Conservation (phyloP, 352 stramenopile species). For the Globisporangium polare region DNA sequence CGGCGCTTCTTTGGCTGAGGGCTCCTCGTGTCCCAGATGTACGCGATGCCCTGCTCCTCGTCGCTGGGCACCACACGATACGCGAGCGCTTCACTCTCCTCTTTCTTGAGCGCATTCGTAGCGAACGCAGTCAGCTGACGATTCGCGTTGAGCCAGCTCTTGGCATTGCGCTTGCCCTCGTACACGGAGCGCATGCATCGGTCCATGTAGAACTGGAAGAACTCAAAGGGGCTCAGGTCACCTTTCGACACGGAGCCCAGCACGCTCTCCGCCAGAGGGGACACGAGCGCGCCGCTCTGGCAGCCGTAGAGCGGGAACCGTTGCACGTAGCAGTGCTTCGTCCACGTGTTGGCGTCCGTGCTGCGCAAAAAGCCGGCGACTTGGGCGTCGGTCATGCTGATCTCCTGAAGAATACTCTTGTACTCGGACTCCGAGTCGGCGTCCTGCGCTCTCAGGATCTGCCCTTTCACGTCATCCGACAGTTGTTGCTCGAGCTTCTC, state of each 20-base stretch:
- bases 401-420: slow-evolving; percentile 17
- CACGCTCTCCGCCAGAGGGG: slow-evolving; percentile 21
- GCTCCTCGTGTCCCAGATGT: slow-evolving; percentile 30
- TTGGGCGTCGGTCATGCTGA: slow-evolving; percentile 18
- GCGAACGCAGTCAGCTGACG: slow-evolving; percentile 33
- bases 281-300: slow-evolving; percentile 27
- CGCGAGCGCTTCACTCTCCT: slow-evolving; percentile 25
- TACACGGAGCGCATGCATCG: slow-evolving; percentile 37
- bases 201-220: slow-evolving; percentile 49
- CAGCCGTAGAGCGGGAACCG: slow-evolving; percentile 34
- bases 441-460: slow-evolving; percentile 26
- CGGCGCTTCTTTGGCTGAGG: slow-evolving; percentile 31
- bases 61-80: slow-evolving; percentile 43
- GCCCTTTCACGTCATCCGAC: slow-evolving; percentile 14
- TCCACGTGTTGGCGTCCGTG: slow-evolving; percentile 28
- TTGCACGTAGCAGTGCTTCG: slow-evolving; percentile 36
- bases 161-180: slow-evolving; percentile 31
- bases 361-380: slow-evolving; percentile 20
- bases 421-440: slow-evolving; percentile 32
- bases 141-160: slow-evolving; percentile 21
- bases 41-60: slow-evolving; percentile 31
- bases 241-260: slow-evolving; percentile 14
- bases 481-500: slow-evolving; percentile 26
- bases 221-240: slow-evolving; percentile 33
- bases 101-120: slow-evolving; percentile 25